phyloP scores from a whole-genome alignment of 371 early-diverging fungal genomes.

The Rhizopus delemar region DNA sequence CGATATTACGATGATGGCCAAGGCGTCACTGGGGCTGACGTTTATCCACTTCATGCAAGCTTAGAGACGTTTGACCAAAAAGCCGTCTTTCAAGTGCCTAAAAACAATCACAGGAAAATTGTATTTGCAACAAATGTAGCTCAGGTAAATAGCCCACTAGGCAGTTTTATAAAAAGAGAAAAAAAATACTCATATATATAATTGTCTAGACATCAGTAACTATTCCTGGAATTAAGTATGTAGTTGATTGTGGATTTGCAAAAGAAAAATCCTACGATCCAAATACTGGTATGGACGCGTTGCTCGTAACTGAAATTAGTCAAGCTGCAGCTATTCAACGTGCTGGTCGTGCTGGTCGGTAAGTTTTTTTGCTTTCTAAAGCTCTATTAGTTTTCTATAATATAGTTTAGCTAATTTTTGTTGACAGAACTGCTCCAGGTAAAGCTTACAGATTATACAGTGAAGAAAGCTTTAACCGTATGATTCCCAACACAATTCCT shows the following conservation, averaged over 20 bases:
- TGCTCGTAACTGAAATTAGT: conserved; percentile 74
- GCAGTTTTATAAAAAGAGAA: conserved; percentile 39
- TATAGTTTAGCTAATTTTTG: too few species aligned
- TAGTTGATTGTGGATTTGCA: conserved; percentile 92
- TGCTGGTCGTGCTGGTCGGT: conserved; percentile 96
- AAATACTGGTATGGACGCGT: conserved; percentile 82
- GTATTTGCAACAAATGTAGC: conserved; percentile 99
- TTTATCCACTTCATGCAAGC: conserved; percentile 92
- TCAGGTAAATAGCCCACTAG: conserved; percentile 79
- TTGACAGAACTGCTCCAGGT: conserved; percentile 68
- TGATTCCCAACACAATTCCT: conserved; percentile 87
- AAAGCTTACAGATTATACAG: conserved; percentile 96
- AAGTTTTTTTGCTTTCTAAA: conserved; percentile 35
- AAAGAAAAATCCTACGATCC: conserved; percentile 87
- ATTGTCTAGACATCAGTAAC: conserved; percentile 65
- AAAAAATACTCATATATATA: background rate
- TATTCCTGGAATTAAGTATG: conserved; percentile 88
- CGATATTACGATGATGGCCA: conserved; percentile 53
- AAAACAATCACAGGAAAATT: conserved; percentile 82
- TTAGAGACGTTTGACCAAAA: conserved; percentile 88
- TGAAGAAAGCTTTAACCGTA: conserved; percentile 77
- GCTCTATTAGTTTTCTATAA: conserved; percentile 8
- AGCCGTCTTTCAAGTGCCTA: conserved; percentile 90
- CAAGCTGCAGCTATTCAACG: conserved; percentile 97
- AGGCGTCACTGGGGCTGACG: conserved; percentile 51